A percentile compares a stretch with the other conserved stretches of the same genome.
phyloP scores from a whole-genome alignment of 1,284 basidiomycete species.

The Naganishia sp. region DNA sequence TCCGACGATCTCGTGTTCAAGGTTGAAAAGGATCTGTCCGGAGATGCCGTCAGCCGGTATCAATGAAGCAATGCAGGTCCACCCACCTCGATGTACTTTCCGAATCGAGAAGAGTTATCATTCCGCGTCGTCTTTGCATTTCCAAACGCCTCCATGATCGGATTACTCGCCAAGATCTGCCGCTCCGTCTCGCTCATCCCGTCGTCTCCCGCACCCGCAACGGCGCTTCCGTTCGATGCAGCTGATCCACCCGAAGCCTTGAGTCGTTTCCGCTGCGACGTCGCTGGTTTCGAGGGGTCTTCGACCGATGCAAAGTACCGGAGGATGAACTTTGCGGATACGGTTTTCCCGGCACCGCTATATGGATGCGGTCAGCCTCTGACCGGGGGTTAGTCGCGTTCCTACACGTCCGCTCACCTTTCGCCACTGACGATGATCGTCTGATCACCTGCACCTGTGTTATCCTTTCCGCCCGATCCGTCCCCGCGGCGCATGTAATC shows the following conservation, averaged over 20 bases:
- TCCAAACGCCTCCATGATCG: constrained; percentile 97
- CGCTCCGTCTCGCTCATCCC: constrained; percentile 89
- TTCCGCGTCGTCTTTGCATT: constrained; percentile 99
- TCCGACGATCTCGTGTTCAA: constrained; percentile 92
- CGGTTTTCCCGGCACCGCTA: constrained; percentile 99
- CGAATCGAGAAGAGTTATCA: constrained; percentile 98
- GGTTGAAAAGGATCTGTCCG: constrained; percentile 89
- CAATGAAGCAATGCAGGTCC: constrained; percentile 1
- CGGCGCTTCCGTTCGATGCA: constrained; percentile 3
- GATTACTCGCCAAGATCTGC: constrained; percentile 97
- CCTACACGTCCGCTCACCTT: constrained; percentile 62
- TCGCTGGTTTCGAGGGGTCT: constrained; percentile 61
- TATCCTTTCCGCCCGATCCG: constrained; percentile 66
- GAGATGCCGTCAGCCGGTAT: not conserved
- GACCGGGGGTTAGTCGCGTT: constrained; percentile 27
- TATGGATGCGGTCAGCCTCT: not conserved
- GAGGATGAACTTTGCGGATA: constrained; percentile 99
- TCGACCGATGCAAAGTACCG: constrained; percentile 98
- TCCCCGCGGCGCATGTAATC: constrained; percentile 75
- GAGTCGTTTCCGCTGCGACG: constrained; percentile 37
- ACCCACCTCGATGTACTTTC: constrained; percentile 96
- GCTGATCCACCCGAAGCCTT: constrained; percentile 26
- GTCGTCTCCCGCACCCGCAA: constrained; percentile 45
- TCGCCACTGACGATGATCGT: constrained; percentile 99
- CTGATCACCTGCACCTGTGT: constrained; percentile 68